phyloP scores from a whole-genome alignment of 495 filamentous ascomycete species.

The Neurospora cerealis region DNA sequence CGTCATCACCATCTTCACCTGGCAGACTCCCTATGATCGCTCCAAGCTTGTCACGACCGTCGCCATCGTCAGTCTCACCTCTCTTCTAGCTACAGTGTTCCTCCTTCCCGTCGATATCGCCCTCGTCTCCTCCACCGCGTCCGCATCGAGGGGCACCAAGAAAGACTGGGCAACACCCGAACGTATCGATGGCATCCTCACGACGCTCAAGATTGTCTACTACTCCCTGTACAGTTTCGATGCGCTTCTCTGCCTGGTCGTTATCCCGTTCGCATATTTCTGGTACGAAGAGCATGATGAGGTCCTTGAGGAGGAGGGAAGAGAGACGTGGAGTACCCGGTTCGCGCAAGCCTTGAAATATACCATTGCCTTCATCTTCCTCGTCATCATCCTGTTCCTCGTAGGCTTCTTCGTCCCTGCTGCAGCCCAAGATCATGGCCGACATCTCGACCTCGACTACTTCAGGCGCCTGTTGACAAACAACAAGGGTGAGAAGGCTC shows the following conservation, averaged over 20 bases:
- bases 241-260: slow-evolving; percentile 78
- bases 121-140: slow-evolving; percentile 79
- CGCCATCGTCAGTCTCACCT: slow-evolving; percentile 73
- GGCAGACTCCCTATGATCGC: slow-evolving; percentile 81
- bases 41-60: slow-evolving; percentile 70
- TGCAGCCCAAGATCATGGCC: slow-evolving; percentile 49
- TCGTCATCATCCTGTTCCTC: slow-evolving; percentile 75
- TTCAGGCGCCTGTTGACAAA: slow-evolving; percentile 76
- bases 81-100: slow-evolving; percentile 83
- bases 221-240: slow-evolving; percentile 89
- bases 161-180: slow-evolving; percentile 90
- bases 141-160: slow-evolving; percentile 63
- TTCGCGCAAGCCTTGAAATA: slow-evolving; percentile 85
- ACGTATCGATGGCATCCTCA: slow-evolving; percentile 62
- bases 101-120: slow-evolving; percentile 93
- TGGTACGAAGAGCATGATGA: slow-evolving; percentile 96
- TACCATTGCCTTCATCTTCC: slow-evolving; percentile 69
- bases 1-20: slow-evolving; percentile 71
- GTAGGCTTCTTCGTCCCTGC: slow-evolving; percentile 89
- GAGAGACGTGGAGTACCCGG: slow-evolving; percentile 55
- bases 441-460: slow-evolving; percentile 70
- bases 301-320: slow-evolving; percentile 65
- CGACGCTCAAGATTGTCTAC: slow-evolving; percentile 78
- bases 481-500: slow-evolving; percentile 84
- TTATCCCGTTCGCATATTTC: slow-evolving; percentile 95